phyloP scores from a whole-genome alignment of 1,284 basidiomycete genomes.

The Fereydounia khargensis region DNA sequence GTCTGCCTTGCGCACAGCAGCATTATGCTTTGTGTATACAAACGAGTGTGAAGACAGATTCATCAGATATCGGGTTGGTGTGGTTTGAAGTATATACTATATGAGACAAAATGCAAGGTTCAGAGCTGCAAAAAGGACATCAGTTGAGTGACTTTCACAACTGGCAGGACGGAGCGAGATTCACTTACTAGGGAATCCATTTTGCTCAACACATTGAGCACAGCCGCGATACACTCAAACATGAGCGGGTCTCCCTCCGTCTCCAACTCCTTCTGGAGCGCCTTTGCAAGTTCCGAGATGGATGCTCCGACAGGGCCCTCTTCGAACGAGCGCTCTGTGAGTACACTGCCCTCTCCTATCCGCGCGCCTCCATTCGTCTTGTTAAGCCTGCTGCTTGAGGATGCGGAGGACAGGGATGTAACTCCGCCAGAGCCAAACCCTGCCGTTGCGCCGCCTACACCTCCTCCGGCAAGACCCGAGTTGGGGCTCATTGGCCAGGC shows the following conservation, averaged over 20 bases:
- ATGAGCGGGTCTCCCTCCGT: slow-evolving; percentile 24
- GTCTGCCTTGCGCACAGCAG: too few species aligned
- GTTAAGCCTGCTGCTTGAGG: too few species aligned
- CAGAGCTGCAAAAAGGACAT: too few species aligned
- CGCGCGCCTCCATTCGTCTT: slow-evolving; percentile 21
- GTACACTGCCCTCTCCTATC: slow-evolving; percentile 22
- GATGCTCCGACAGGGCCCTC: slow-evolving; percentile 29
- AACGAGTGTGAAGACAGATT: too few species aligned
- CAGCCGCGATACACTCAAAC: slow-evolving; percentile 52
- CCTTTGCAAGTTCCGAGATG: slow-evolving; percentile 38
- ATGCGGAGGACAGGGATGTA: slow-evolving; percentile 10
- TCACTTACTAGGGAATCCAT: slow-evolving; percentile 49
- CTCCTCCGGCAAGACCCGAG: slow-evolving; percentile 25
- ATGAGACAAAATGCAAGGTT: too few species aligned
- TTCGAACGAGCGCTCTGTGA: slow-evolving; percentile 12
- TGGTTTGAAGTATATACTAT: too few species aligned
- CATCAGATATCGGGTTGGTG: too few species aligned
- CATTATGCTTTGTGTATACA: too few species aligned
- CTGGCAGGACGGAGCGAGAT: too few species aligned
- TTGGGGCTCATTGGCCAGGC: slow-evolving; percentile 56
- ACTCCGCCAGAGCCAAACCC: slow-evolving; percentile 6
- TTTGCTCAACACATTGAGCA: slow-evolving; percentile 41
- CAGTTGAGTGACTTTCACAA: too few species aligned
- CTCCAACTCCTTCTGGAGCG: slow-evolving; percentile 40
- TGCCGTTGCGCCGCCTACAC: slow-evolving; percentile 17